phyloP scores from a whole-genome alignment of 139 green algal genomes.

The Ettlia oleoabundans region DNA sequence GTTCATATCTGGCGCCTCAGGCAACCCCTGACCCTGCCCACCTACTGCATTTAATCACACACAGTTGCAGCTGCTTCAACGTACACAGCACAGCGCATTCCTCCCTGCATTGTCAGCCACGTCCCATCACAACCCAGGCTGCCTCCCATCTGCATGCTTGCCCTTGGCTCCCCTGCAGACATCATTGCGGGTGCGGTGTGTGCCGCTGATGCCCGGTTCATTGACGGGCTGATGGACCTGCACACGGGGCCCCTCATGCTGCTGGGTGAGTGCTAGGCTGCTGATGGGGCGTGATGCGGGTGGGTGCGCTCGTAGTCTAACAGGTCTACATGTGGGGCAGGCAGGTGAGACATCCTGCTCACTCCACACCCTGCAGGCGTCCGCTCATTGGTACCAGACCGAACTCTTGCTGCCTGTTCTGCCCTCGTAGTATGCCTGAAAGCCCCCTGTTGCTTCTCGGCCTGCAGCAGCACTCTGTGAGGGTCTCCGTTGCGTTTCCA shows the following conservation, averaged over 20 bases:
- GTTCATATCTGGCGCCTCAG: conserved; percentile 64
- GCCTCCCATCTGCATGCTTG: not conserved
- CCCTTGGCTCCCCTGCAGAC: conserved; percentile 39
- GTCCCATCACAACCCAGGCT: not conserved
- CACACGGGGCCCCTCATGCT: conserved; percentile 72
- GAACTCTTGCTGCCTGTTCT: no score
- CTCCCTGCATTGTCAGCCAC: not conserved
- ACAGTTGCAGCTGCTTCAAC: not conserved
- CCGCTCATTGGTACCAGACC: no score
- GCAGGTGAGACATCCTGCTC: not conserved
- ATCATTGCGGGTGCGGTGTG: conserved; percentile 71
- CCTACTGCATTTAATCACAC: not conserved
- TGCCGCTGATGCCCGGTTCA: conserved; percentile 44
- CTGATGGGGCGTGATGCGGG: no score
- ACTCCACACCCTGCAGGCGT: not conserved
- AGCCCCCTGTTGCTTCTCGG: no score
- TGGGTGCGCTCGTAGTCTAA: no score
- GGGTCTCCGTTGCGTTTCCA: not conserved
- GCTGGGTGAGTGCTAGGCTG: conserved; percentile 42
- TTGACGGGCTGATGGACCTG: conserved; percentile 69
- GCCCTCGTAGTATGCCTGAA: no score
- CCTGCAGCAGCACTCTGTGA: not conserved
- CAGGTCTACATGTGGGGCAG: not conserved
- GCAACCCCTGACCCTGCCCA: not conserved
- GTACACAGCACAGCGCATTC: not conserved